These are phyloP conservation scores for Grigorovia yakushimaensis DNA, from an alignment of 805 yeast genomes.

Conservation along the genomic window DNA sequence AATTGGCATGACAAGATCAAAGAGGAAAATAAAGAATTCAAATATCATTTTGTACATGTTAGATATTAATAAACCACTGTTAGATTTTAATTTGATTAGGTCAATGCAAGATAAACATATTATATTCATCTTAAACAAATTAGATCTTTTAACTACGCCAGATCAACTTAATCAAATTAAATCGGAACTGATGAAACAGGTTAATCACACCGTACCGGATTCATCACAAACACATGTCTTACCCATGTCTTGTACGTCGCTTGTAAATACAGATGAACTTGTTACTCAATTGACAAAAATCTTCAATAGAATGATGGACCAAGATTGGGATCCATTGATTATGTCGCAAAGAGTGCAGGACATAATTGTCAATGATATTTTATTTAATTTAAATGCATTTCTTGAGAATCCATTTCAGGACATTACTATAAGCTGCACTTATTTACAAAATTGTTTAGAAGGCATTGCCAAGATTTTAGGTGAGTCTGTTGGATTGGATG, in stretches of 20 bases:
- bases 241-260: constrained; percentile 52
- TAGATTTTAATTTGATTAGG: constrained; percentile 31
- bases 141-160: constrained; percentile 35
- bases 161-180: constrained; percentile 15
- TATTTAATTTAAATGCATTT: constrained; percentile 66
- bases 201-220: constrained; percentile 17
- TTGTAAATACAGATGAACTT: constrained; percentile 46
- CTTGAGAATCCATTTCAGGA: constrained; percentile 42
- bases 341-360: constrained; percentile 72
- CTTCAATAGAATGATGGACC: constrained; percentile 41
- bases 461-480: constrained; percentile 94
- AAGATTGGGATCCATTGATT: constrained; percentile 52
- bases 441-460: constrained; percentile 59
- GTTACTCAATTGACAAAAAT: constrained; percentile 31
- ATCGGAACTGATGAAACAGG: constrained; percentile 1
- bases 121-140: constrained; percentile 47
- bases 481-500: constrained; percentile 79
- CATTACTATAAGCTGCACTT: constrained; percentile 72
- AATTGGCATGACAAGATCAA: constrained; percentile 78
- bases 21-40: constrained; percentile 44
- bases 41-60: constrained; percentile 61
- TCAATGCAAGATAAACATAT: constrained; percentile 22
- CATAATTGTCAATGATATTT: constrained; percentile 62
- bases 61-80: constrained; percentile 22
- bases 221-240: neutral